Percentiles rank a stretch among this genome's conserved stretches.
Evolutionary conservation across 352 stramenopile genomes (phyloP).

Genomic region (Pythium apleroticum): DNA sequence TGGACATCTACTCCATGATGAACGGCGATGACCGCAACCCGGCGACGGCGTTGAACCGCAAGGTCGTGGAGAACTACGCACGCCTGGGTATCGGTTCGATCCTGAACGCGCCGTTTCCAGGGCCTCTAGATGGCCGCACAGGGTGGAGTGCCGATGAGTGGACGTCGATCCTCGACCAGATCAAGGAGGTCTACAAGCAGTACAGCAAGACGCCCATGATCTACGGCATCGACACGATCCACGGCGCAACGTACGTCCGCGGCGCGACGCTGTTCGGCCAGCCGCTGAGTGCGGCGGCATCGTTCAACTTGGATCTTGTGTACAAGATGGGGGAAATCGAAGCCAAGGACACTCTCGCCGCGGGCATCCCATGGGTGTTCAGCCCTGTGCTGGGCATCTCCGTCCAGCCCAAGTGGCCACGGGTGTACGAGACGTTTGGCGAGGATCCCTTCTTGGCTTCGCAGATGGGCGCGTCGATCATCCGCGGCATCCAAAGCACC

Average conservation of each 20-base stretch:
- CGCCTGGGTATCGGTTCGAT: constrained; percentile 82
- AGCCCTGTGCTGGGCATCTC: constrained; percentile 86
- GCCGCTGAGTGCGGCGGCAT: constrained; percentile 85
- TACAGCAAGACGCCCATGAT: constrained; percentile 68
- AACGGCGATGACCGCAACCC: constrained; percentile 53
- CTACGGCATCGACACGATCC: constrained; percentile 90
- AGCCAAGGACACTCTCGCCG: constrained; percentile 83
- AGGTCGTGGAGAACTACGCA: constrained; percentile 58
- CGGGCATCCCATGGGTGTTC: constrained; percentile 92
- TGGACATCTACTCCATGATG: constrained; percentile 88
- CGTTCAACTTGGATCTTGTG: constrained; percentile 85
- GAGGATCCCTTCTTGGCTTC: constrained; percentile 85
- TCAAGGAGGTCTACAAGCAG: constrained; percentile 70
- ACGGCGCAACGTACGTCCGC: constrained; percentile 89
- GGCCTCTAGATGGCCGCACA: constrained; percentile 42
- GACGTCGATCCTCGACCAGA: constrained; percentile 53
- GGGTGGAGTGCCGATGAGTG: constrained; percentile 77
- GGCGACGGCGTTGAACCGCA: constrained; percentile 46
- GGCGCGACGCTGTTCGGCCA: constrained; percentile 84
- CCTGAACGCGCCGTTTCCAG: constrained; percentile 77
- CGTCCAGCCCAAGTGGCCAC: constrained; percentile 80
- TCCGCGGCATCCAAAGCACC: constrained; percentile 79
- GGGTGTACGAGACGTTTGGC: constrained; percentile 94
- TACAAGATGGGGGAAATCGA: constrained; percentile 69
- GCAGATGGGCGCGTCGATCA: constrained; percentile 65